Evolutionary conservation across 1,139 yeast genomes (phyloP).

Genomic region (Scheffersomyces illinoinensis): DNA sequence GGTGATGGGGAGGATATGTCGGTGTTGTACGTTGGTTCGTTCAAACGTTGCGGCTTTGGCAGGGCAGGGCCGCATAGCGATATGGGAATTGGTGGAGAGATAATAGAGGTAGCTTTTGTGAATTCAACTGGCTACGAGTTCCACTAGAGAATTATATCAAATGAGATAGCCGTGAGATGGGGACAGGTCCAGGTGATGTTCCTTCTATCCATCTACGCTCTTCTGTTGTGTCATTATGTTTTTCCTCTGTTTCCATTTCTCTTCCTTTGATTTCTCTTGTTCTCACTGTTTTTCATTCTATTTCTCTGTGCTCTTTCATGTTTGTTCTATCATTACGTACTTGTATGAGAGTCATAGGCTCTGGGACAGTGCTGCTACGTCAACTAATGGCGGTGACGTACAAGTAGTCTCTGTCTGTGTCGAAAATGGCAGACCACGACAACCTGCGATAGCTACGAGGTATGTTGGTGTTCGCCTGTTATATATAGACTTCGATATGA

Average conservation of each 20-base stretch:
- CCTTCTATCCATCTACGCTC: too few species aligned
- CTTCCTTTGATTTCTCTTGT: background rate
- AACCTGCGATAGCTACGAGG: background rate
- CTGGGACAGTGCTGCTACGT: background rate
- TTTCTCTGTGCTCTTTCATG: background rate
- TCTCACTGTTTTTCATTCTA: too few species aligned
- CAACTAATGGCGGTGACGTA: background rate
- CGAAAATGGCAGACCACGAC: conserved; percentile 1
- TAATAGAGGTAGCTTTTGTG: too few species aligned
- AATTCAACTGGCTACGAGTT: too few species aligned
- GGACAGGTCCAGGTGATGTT: too few species aligned
- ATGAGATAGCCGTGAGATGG: too few species aligned
- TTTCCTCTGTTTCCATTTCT: background rate
- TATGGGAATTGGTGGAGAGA: background rate
- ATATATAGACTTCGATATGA: background rate
- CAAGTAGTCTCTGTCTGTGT: conserved; percentile 1
- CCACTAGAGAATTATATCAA: too few species aligned
- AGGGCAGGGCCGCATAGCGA: background rate
- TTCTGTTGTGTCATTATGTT: background rate
- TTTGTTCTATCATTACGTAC: background rate
- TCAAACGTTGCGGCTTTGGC: background rate
- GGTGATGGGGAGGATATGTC: background rate
- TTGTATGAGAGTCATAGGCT: background rate
- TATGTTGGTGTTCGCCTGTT: background rate
- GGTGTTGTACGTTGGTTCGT: background rate